Percentiles rank a stretch among this genome's conserved stretches.
Evolutionary conservation across 441 rosid genomes (phyloP).

Genomic region (Hura crepitans): DNA sequence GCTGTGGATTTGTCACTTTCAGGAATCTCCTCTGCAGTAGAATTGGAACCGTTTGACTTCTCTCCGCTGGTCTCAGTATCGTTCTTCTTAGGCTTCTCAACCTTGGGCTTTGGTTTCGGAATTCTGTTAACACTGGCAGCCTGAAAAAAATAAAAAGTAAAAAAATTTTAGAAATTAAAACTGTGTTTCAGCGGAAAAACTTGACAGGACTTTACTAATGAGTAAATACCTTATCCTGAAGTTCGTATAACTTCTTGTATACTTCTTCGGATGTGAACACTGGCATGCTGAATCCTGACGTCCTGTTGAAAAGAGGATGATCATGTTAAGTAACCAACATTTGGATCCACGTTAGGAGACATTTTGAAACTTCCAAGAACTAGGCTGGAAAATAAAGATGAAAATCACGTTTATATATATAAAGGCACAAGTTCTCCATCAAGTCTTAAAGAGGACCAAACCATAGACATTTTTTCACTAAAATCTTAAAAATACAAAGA

Average conservation of each 20-base stretch:
- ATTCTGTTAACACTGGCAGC: conserved; percentile 56
- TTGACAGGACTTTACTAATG: not conserved
- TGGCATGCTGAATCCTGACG: conserved; percentile 50
- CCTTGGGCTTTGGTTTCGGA: conserved; percentile 86
- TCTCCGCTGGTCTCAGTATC: conserved; percentile 43
- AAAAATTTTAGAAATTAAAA: no score
- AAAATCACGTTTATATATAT: no score
- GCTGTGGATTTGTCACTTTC: conserved; percentile 32
- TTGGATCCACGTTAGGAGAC: not conserved
- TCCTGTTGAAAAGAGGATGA: conserved; percentile 35
- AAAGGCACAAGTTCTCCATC: no score
- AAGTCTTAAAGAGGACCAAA: no score
- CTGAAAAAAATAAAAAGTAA: conserved; percentile 30
- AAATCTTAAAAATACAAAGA: no score
- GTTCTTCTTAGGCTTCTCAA: conserved; percentile 58
- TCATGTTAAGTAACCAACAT: not conserved
- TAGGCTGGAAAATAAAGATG: not conserved
- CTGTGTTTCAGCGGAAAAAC: no score
- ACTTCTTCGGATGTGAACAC: conserved; percentile 82
- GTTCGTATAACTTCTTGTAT: conserved; percentile 45
- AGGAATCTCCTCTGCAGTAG: conserved; percentile 35
- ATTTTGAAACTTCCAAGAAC: not conserved
- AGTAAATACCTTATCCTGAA: conserved; percentile 76
- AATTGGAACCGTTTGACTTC: conserved; percentile 24
- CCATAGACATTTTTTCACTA: no score